Percentiles rank a stretch among this genome's conserved stretches.
These are phyloP conservation scores for Xylaria sp. DNA, from an alignment of 2,329 filamentous ascomycete genomes.

Conservation along the genomic window DNA sequence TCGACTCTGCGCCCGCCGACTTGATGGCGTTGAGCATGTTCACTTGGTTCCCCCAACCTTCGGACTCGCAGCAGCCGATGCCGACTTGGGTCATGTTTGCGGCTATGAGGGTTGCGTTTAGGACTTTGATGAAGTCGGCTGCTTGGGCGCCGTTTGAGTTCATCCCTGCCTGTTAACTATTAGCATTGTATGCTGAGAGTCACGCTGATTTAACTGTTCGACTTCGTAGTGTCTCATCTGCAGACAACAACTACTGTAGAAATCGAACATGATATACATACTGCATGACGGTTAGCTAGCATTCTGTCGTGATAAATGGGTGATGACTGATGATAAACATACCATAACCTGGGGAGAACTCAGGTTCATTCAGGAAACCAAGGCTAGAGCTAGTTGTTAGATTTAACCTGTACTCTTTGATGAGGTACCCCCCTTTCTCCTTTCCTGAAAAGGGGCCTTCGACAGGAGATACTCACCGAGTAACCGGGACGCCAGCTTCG, in stretches of 20 bases:
- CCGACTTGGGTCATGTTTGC: constrained; percentile 45
- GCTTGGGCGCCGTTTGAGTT: constrained; percentile 45
- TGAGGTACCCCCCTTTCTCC: neutral
- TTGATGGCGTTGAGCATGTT: constrained; percentile 53
- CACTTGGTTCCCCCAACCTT: constrained; percentile 54
- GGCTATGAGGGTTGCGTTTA: constrained; percentile 41
- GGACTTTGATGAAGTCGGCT: constrained; percentile 46
- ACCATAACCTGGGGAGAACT: constrained; percentile 45
- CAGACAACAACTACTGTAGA: no score
- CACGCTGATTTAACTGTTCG: neutral
- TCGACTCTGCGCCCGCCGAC: constrained; percentile 47
- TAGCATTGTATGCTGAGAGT: no score
- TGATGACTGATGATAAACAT: neutral
- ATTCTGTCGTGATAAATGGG: neutral
- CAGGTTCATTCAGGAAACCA: constrained; percentile 46
- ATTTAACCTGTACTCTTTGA: neutral
- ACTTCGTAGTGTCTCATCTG: neutral
- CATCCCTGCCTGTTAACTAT: constrained; percentile 38
- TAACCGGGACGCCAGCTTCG: constrained; percentile 50
- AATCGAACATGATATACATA: no score
- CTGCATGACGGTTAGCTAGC: constrained; percentile 20
- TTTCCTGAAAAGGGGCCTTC: neutral
- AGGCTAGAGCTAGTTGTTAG: constrained; percentile 37
- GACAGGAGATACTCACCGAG: constrained; percentile 34
- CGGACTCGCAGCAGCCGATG: constrained; percentile 48